phyloP scores from a whole-genome alignment of 2,329 filamentous ascomycete species.

The Aspergillus clavatus region DNA sequence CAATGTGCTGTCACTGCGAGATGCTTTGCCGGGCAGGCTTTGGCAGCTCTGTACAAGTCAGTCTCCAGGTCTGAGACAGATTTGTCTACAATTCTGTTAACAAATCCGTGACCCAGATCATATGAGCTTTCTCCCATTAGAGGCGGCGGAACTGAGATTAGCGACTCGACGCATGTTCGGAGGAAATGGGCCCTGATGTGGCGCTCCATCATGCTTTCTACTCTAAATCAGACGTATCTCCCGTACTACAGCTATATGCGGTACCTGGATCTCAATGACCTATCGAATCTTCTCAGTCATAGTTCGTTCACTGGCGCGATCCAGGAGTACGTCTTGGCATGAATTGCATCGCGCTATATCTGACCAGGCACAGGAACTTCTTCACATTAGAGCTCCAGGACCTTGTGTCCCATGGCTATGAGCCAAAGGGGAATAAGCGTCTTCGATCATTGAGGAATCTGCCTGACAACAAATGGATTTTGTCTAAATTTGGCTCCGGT shows the following conservation, averaged over 20 bases:
- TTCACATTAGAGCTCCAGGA: slow-evolving; percentile 45
- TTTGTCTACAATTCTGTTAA: slow-evolving; percentile 1
- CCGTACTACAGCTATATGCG: slow-evolving; percentile 67
- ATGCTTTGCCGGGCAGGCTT: slow-evolving; percentile 19
- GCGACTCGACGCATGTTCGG: not conserved
- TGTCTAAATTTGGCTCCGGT: slow-evolving; percentile 49
- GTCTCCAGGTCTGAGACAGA: slow-evolving; percentile 1
- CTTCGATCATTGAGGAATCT: slow-evolving; percentile 16
- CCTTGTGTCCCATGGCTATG: slow-evolving; percentile 16
- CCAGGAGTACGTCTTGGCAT: slow-evolving; percentile 45
- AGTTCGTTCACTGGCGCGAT: slow-evolving; percentile 56
- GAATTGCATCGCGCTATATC: slow-evolving; percentile 1
- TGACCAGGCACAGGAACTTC: slow-evolving; percentile 40
- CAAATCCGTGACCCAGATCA: slow-evolving; percentile 36
- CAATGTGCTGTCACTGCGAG: slow-evolving; percentile 25
- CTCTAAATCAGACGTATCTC: slow-evolving; percentile 56
- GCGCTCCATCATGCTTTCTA: slow-evolving; percentile 64
- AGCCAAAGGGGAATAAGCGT: slow-evolving; percentile 17
- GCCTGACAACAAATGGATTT: slow-evolving; percentile 34
- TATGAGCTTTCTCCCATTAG: slow-evolving; percentile 45
- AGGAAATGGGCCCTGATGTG: slow-evolving; percentile 61
- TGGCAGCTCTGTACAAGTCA: slow-evolving; percentile 24
- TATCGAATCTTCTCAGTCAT: slow-evolving; percentile 56
- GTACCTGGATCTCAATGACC: slow-evolving; percentile 58
- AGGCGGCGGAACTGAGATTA: slow-evolving; percentile 37